Evolutionary conservation across 2,329 filamentous ascomycete species (phyloP), one percentile per base, ranked within the genome.

Genomic region (Gremmenia infestans): DNA sequence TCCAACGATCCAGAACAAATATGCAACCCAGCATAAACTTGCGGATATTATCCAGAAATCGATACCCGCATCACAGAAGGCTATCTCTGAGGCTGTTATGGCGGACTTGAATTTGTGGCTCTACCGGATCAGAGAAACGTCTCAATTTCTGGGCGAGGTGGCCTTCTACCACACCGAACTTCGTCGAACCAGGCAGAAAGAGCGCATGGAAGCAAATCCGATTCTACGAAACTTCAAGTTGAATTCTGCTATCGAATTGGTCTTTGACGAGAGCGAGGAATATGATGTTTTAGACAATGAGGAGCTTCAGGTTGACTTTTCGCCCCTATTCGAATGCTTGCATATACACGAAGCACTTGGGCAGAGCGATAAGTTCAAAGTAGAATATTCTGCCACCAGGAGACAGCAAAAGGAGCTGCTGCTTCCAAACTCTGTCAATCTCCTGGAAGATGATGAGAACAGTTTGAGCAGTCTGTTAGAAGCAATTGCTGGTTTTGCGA

Each of bases 81-180:
- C 90, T 50, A 97, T 99, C 55, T 93, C 93, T 4, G 93, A 97
- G 72, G 91, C 92, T 14, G 94, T 99, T 63, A 97, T 97, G 91
- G 88, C 84, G 2, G 94, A 99, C 72, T 75, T 99, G 54, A 97
- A 97, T 69, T 97, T 91, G 0, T 99, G 94, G 94, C 78, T 99
- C 9, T 99, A 88, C 68, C 86, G 90, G 22, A 96, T 99, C 60
- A 86, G 94, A 66, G 94, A 99, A 72, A 96, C 91, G 17, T 97
- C 94, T 1, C 93, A 97, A 65, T 97, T 96, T 61, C 76, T 99
- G 7, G 94, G 94, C 4, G 94, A 99, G 71, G 90, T 99, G 6
- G 92, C 94, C 4, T 95, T 99, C 69, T 97, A 95, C 68, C 91
- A 97, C 68, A 99, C 94, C 0, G 89, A 97, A 65, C 82, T 95